A percentile compares a stretch with the other conserved stretches of the same genome.
Evolutionary conservation across 345 rosid genomes (phyloP).

Genomic region (Euphorbia tirucalli): DNA sequence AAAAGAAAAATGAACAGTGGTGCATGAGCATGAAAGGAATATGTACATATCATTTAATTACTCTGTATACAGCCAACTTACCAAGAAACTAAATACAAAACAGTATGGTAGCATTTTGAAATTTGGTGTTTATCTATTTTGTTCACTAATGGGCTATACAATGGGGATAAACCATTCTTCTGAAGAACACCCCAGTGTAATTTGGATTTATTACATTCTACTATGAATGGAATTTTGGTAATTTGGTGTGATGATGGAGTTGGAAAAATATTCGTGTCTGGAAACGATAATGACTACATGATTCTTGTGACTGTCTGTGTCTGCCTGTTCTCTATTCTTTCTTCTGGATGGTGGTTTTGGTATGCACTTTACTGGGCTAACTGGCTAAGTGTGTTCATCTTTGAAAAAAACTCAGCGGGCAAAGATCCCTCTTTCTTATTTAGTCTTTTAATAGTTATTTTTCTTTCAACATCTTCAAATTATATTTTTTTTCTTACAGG

Average conservation of each 20-base stretch:
- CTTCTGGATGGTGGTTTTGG: neutral
- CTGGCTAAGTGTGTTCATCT: neutral
- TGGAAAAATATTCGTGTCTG: neutral
- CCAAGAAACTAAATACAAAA: too few species aligned
- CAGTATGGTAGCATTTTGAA: neutral
- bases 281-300: neutral
- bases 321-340: neutral
- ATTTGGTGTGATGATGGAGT: neutral
- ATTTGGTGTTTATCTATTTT: neutral
- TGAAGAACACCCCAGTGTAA: neutral
- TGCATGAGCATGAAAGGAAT: too few species aligned
- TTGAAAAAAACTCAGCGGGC: neutral
- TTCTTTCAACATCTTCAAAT: neutral
- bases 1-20: too few species aligned
- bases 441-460: too few species aligned
- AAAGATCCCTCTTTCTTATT: too few species aligned
- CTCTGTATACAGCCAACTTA: too few species aligned
- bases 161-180: neutral
- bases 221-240: neutral
- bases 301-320: neutral
- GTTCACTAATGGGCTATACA: too few species aligned
- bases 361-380: neutral
- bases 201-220: neutral
- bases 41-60: too few species aligned
- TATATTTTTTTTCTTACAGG: conserved; percentile 40